Evolutionary conservation across 345 rosid species (phyloP), one percentile per base, ranked within the genome.

Genomic region (Firmiana major): DNA sequence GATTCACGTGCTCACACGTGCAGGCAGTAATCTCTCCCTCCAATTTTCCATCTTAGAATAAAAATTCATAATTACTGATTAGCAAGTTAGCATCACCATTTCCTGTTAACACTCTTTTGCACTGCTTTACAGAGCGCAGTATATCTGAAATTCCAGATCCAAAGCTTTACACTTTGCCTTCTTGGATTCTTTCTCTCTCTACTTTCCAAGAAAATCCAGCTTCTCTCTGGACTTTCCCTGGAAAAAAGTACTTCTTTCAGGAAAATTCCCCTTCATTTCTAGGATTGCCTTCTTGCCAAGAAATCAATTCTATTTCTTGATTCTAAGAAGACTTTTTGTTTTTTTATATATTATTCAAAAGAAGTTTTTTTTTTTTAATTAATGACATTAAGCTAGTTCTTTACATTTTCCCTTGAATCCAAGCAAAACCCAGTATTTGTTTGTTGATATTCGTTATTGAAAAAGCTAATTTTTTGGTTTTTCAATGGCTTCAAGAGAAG

Each of bases 401-500:
- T 34, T 40, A 6, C 49, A 28, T 21, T 11, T 13, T 42, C 38
- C n/a, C 73, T 46, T 65, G 73, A 57, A 66, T 77, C 45, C 57
- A 55, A 77, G 43, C 13, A 26, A 67, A 53, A 6, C 74, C 79
- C 60, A 22, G 40, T 19, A 19, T 19, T 65, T 34, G 24, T 51
- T 57, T 58, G 40, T 38, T 40, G 46, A 24, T 24, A 21, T 59
- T 63, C 60, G 49, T 36, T 34, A 31, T 22, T 42, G 53, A 26
- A 45, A 55, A 31, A 34, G 42, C 22, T 24, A 15, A 2, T 31
- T 19, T 10, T 69, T 48, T 68, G 5, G 24, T 24, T 31, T 31
- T 40, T 58, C 78, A 69, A 90, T 92, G 97, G 82, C 97, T 83
- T 87, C 94, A 40, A 92, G 88, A 81, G 93, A 90, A 79, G 94